Conservation (phyloP, 306 rosid species). For the Chamaecrista fasciculata region DNA sequence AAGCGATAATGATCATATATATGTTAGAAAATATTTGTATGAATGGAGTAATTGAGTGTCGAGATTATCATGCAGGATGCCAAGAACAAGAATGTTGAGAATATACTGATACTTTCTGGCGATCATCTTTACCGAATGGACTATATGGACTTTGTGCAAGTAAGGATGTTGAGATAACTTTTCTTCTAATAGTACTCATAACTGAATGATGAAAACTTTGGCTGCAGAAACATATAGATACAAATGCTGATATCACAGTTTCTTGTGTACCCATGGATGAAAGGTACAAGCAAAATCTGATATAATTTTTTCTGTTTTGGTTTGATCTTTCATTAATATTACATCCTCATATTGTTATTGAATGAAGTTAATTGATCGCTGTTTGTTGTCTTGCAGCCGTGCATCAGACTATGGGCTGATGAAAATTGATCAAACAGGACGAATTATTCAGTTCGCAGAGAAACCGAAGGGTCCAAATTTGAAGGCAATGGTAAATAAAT, state of each 20-base stretch:
- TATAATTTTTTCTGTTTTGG: neutral
- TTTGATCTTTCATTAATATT: conserved; percentile 11
- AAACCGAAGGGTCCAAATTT: conserved; percentile 88
- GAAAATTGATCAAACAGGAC: conserved; percentile 74
- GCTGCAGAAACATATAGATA: conserved; percentile 60
- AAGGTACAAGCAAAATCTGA: conserved; percentile 37
- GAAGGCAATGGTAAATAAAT: conserved; percentile 72
- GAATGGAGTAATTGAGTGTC: conserved; percentile 19
- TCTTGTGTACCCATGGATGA: conserved; percentile 87
- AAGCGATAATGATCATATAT: neutral
- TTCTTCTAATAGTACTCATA: neutral
- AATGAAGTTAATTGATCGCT: conserved; percentile 30
- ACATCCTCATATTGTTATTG: conserved; percentile 9
- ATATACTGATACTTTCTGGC: conserved; percentile 72
- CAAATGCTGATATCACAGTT: conserved; percentile 83
- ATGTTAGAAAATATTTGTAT: neutral
- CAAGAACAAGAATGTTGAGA: conserved; percentile 70
- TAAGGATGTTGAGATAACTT: conserved; percentile 16
- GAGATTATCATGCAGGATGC: conserved; percentile 54
- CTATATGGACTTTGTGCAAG: conserved; percentile 84
- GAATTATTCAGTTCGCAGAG: conserved; percentile 77
- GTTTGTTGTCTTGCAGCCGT: conserved; percentile 51
- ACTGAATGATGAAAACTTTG: conserved; percentile 11
- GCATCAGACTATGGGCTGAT: conserved; percentile 93
- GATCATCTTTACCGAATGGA: conserved; percentile 93